These are phyloP conservation scores for Pseudozyma sp. DNA, from an alignment of 1,284 basidiomycete genomes.

Conservation along the genomic window DNA sequence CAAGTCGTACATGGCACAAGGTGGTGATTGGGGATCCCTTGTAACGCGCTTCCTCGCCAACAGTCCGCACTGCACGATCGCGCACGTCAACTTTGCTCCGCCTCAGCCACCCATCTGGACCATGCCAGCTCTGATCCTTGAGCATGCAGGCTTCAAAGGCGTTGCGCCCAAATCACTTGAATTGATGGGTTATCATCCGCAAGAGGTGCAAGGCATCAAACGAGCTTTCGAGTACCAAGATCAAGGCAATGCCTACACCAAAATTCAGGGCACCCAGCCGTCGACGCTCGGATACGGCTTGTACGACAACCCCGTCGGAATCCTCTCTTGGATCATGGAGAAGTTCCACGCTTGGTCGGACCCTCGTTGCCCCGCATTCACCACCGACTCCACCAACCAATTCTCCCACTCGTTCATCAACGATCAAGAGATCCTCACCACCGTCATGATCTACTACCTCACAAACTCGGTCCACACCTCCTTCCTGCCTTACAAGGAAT, in stretches of 20 bases:
- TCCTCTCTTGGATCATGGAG: constrained; percentile 45
- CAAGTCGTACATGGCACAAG: constrained; percentile 55
- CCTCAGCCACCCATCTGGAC: constrained; percentile 42
- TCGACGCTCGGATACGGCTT: constrained; percentile 32
- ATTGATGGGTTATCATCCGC: constrained; percentile 30
- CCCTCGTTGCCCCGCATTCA: constrained; percentile 53
- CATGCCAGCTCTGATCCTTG: constrained; percentile 27
- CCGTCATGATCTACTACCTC: constrained; percentile 52
- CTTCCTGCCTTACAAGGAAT: constrained; percentile 51
- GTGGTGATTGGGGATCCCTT: constrained; percentile 59
- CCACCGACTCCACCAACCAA: constrained; percentile 7
- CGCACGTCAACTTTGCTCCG: constrained; percentile 52
- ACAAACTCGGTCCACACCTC: constrained; percentile 53
- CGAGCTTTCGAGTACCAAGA: constrained; percentile 28
- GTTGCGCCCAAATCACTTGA: constrained; percentile 6
- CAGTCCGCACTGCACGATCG: constrained; percentile 50
- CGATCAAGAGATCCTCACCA: constrained; percentile 52
- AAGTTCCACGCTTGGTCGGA: constrained; percentile 59
- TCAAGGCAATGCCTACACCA: constrained; percentile 31
- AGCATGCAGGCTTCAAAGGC: constrained; percentile 19
- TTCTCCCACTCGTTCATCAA: constrained; percentile 27
- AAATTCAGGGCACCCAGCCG: constrained; percentile 32
- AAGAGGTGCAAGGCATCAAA: constrained; percentile 30
- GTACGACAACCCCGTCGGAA: constrained; percentile 38
- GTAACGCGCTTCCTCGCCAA: constrained; percentile 53